Base-by-base conservation (phyloP, 2,329 filamentous ascomycete species). In the Elsinoe ampelina region DNA sequence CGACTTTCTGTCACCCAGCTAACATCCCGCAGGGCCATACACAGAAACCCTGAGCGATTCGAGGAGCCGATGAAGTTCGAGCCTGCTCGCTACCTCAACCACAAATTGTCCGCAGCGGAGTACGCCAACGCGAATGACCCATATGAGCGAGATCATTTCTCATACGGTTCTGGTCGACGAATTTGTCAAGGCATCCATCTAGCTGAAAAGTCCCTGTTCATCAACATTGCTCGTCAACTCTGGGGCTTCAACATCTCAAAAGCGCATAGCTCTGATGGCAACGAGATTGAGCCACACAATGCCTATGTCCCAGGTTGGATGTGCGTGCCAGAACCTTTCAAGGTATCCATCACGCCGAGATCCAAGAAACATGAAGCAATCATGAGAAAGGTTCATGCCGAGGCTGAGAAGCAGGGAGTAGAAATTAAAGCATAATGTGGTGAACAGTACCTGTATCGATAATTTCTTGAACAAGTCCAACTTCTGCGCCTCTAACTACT, bases 141-240 rank as follows among this genome's bases (percentile, higher is more conserved):
- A 6, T 62, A 62, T 20, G 66, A 62, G 17, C 63, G 69, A 3
- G 69, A 71, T 36, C 69, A 71, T 55, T 71, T 70, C 47, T 62
- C 67, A 0, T 71, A 69, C 43, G 68, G 69, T 6, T 67, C 68
- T 0, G 69, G 69, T 3, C 55, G 68, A 10, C 61, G 69, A 5
- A 64, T 70, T 1, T 71, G 69, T 59, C 68, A 68, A 8, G 69
- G 69, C 10, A 62, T 69, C 3, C 68, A 71, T 58, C 65, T 71
- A 8, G 69, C 69, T 0, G 69, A 71, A 35, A 67, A 68, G 30
- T 70, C 68, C 2, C 61, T 71, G 4, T 70, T 66, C 45, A 68
- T 71, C 58, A 68, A 68, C 36, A 66, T 70, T 10, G 59, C 67
- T 3, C 63, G 68, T 5, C 66, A 69, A 6, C 55, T 71, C 5